Conservation (phyloP, 305 asterid species). For the Solanum hybrid region DNA sequence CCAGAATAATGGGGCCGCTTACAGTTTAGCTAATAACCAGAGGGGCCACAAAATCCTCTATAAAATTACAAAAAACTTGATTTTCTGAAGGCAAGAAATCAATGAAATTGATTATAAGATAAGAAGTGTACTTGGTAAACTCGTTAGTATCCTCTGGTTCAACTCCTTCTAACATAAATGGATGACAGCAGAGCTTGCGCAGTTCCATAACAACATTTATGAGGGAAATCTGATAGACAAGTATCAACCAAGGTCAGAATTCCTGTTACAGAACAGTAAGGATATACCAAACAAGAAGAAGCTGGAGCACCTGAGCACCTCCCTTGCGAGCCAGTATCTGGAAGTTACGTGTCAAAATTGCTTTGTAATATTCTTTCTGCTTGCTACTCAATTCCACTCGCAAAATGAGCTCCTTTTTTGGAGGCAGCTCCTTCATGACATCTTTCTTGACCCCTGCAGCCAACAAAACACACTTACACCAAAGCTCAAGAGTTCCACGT, state of each 20-base stretch:
- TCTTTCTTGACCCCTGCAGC: conserved; percentile 89
- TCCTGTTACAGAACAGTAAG: not conserved
- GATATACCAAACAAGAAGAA: conserved; percentile 2
- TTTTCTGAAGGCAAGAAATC: not conserved
- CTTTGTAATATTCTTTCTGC: conserved; percentile 96
- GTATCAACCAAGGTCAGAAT: conserved; percentile 13
- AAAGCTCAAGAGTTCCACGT: not conserved
- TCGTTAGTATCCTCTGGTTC: conserved; percentile 85
- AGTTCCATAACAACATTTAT: conserved; percentile 98
- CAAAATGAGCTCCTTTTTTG: conserved; percentile 86
- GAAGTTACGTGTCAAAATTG: conserved; percentile 90
- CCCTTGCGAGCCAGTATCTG: conserved; percentile 95
- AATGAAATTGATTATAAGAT: not conserved
- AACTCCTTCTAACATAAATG: conserved; percentile 96
- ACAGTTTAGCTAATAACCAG: not conserved
- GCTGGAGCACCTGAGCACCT: conserved; percentile 78
- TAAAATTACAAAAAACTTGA: not conserved
- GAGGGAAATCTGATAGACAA: conserved; percentile 65
- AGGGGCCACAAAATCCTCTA: not conserved
- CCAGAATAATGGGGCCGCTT: not conserved
- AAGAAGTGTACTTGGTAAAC: conserved; percentile 54
- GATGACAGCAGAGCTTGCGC: conserved; percentile 97
- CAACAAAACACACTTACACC: not conserved
- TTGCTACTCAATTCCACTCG: conserved; percentile 91
- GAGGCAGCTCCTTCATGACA: conserved; percentile 92